These are phyloP conservation scores for Ambrosia hybrid DNA, from an alignment of 140 eudicot genomes.

Conservation along the genomic window DNA sequence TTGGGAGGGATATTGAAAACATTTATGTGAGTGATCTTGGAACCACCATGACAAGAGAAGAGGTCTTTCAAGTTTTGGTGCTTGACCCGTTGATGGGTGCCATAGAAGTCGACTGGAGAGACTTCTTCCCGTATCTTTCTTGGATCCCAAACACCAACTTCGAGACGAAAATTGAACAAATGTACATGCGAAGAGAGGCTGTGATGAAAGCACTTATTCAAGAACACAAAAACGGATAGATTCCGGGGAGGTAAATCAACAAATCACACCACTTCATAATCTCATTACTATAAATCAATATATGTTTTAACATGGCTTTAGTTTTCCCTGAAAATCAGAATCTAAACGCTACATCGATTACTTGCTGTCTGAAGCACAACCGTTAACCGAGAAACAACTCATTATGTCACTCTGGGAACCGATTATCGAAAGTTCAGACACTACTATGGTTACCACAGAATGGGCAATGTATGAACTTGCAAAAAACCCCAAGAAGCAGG, in stretches of 20 bases:
- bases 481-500: conserved; percentile 51
- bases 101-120: conserved; percentile 85
- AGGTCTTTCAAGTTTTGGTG: conserved; percentile 54
- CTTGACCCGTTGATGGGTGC: conserved; percentile 63
- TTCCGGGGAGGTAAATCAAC: conserved; percentile 37
- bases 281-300: background rate
- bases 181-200: conserved; percentile 52
- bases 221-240: conserved; percentile 44
- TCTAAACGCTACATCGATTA: conserved; percentile 44
- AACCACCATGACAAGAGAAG: conserved; percentile 46
- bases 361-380: conserved; percentile 54
- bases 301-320: background rate
- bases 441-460: conserved; percentile 64
- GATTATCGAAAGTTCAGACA: conserved; percentile 71
- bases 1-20: conserved; percentile 52
- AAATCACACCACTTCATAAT: background rate
- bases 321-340: conserved; percentile 33
- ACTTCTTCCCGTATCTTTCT: conserved; percentile 65
- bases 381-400: conserved; percentile 53
- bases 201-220: conserved; percentile 61
- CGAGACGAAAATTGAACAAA: conserved; percentile 39
- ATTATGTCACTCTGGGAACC: conserved; percentile 75
- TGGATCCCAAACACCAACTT: conserved; percentile 60
- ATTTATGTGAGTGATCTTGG: conserved; percentile 60
- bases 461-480: conserved; percentile 89